Evolutionary conservation across 2,329 filamentous ascomycete genomes (phyloP), one percentile per base, ranked within the genome.

Genomic region (Sphaerulina populicola): DNA sequence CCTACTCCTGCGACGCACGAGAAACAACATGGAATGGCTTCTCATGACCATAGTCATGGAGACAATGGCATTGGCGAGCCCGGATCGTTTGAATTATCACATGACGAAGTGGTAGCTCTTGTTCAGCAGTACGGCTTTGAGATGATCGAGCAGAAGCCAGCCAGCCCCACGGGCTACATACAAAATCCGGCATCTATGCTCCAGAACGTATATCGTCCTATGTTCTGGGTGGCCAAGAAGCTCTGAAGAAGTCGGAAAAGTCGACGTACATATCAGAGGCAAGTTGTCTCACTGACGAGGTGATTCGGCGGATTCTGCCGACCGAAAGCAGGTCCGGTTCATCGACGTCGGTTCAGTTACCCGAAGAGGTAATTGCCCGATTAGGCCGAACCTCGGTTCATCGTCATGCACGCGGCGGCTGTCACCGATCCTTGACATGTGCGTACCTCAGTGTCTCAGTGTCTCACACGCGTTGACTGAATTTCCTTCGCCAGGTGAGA

Each of bases 141-240:
- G 4, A 72, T 98, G 6, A 35, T 64, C 3, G 60, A 66, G 53
- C 64, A 66, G 41, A 76, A 77, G 44, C 74, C 83, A 65, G 60
- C 62, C 6, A 73, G 73, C 1, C 73, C 78, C 54, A 83, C 86
- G 10, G 89, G 89, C 6, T 98, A 98, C 65, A 93, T 97, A 43
- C 86, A 89, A 60, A 87, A 97, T 64, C 71, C 77, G 11, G 72
- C 81, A 47, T 95, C 89, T 64, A 93, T 98, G 88, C 71, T 96
- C 61, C 83, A 85, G 66, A 93, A 85, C 51, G 77, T 80, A 5
- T 98, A 97, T 68, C 76, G 75, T 54, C 87, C 87, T 12, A 86
- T 82, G 49, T 82, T 86, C 56, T 98, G 93, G 93, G 75, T 94
- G 27, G 91, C 87, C 31, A 80, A 84, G 55, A 98, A 94, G 71